Conservation (phyloP, 257 asterid species). For the Nyctanthes arbortristis region DNA sequence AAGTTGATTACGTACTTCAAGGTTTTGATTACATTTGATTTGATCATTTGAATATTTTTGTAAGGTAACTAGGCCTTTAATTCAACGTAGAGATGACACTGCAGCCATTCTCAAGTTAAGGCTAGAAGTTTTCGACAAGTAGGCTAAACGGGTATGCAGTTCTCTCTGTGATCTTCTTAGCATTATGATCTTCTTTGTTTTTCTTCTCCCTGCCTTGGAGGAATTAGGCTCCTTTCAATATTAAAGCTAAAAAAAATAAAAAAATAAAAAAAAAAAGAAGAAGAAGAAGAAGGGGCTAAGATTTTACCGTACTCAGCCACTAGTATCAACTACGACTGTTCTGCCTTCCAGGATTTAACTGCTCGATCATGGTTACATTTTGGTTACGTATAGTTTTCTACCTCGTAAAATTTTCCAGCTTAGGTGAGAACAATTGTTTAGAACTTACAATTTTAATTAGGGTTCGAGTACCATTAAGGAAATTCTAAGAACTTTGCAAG, state of each 20-base stretch:
- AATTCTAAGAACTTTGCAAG: neutral
- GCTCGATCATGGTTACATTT: neutral
- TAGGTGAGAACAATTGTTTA: neutral
- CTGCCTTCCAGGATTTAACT: neutral
- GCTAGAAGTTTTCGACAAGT: constrained; percentile 87
- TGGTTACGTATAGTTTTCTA: neutral
- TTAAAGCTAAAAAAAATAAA: neutral
- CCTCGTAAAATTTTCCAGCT: too few relatives aligned
- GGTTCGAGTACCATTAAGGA: neutral
- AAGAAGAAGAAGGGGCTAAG: too few relatives aligned
- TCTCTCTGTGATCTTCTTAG: neutral
- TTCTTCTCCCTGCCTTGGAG: neutral
- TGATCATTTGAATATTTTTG: constrained; percentile 22
- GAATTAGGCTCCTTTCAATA: neutral
- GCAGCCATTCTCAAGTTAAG: constrained; percentile 90
- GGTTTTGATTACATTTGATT: neutral
- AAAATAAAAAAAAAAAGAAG: too few relatives aligned
- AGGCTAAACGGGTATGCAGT: constrained; percentile 76
- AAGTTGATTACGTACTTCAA: too few relatives aligned
- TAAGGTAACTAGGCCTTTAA: constrained; percentile 79
- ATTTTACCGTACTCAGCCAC: too few relatives aligned
- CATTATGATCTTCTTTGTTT: neutral
- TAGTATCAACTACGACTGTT: too few relatives aligned
- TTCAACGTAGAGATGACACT: constrained; percentile 95
- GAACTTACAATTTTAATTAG: neutral